Evolutionary conservation across 1,284 basidiomycete genomes (phyloP), one percentile per base, ranked within the genome.

Genomic region (Polyporus tsugae): DNA sequence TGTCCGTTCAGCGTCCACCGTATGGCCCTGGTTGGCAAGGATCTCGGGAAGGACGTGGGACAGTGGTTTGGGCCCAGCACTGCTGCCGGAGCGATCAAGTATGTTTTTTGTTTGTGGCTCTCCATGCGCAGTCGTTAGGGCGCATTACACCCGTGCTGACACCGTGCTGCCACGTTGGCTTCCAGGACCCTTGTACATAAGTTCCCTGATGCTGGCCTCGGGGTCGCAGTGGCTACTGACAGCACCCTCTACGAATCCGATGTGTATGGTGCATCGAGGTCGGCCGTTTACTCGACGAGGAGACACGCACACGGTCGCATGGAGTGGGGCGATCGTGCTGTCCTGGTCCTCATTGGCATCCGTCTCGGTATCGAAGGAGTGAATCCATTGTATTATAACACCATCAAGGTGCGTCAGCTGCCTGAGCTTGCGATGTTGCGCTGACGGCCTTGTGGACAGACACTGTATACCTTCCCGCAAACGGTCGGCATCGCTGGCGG

Each of bases 11-110:
- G 95, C 72, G 95, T 99, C 1, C 97, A 99, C 81, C 89, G 95
- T 53, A 98, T 99, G 92, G 97, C 97, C 0, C 83, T 96, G 19
- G 94, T 96, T 11, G 97, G 97, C 3, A 97, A 98, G 78, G 93
- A 96, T 72, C 86, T 98, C 1, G 97, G 97, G 15, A 98, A 95
- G 73, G 95, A 97, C 73, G 93, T 98, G 0, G 97, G 97, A 2
- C 94, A 96, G 79, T 99, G 97, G 97, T 99, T 99, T 76, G 97
- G 97, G 0, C 97, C 97, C 0, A 97, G 95, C 77, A 97, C 95
- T 0, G 97, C 97, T 38, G 96, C 97, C 6, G 96, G 96, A 42
- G 97, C 96, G 17, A 94, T 99, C 82, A 95, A 94, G 92, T 93
- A 77, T 71, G 88, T 81, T n/a, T 33, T 36, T 22, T 25, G 4